Percentiles rank a stretch among this genome's conserved stretches.
Evolutionary conservation across 148 eudicot species (phyloP).

Genomic region (Chenopodium album): DNA sequence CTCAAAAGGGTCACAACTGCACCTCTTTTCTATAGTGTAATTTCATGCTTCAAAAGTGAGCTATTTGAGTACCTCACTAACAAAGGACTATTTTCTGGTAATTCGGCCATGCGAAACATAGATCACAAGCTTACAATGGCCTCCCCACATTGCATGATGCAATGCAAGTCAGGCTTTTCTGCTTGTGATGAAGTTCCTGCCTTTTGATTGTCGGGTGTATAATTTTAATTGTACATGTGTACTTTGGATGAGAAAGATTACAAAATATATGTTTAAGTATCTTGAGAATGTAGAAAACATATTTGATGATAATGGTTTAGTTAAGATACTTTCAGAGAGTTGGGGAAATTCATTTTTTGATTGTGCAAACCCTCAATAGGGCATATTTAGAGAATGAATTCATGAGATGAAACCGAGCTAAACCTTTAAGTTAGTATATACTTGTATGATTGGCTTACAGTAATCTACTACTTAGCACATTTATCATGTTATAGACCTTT

Average conservation of each 20-base stretch:
- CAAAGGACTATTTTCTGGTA: constrained; percentile 32
- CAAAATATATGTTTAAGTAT: background rate
- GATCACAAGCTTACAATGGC: background rate
- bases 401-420: background rate
- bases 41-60: background rate
- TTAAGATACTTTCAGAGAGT: background rate
- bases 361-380: background rate
- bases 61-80: background rate
- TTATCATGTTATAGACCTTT: background rate
- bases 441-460: too few species aligned
- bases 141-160: background rate
- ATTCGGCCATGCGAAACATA: constrained; percentile 3
- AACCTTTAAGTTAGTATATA: background rate
- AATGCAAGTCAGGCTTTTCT: too few species aligned
- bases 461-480: too few species aligned
- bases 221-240: background rate
- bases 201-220: background rate
- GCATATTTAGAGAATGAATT: background rate
- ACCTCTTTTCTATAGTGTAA: background rate
- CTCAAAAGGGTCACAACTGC: background rate
- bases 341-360: background rate
- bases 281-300: background rate
- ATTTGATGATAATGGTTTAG: background rate
- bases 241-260: background rate
- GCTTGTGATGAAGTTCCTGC: too few species aligned